Percentiles rank a stretch among this genome's conserved stretches.
Evolutionary conservation across 257 asterid genomes (phyloP).

Genomic region (Gardenia jasminoides): DNA sequence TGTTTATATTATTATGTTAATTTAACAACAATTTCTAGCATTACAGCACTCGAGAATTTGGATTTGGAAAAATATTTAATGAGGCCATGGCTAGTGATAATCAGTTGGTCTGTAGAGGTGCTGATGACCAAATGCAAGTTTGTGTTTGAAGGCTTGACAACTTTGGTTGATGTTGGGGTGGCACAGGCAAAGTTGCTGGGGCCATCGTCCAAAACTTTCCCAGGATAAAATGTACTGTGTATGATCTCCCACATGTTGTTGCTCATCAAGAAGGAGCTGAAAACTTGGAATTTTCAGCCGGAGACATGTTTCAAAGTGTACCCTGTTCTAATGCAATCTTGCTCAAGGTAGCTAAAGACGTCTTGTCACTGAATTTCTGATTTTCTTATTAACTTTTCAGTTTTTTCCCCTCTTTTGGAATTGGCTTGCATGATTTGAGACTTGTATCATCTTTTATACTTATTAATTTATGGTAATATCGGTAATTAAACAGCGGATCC

Average conservation of each 20-base stretch:
- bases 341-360: conserved; percentile 9
- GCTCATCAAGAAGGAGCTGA: not conserved
- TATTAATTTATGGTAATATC: not conserved
- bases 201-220: conserved; percentile 3
- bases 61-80: not conserved
- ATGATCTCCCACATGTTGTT: conserved; percentile 5
- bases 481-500: conserved; percentile 12
- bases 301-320: conserved; percentile 25
- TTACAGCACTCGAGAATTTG: not conserved
- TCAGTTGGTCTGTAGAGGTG: not conserved
- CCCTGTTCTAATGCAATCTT: conserved; percentile 28
- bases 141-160: conserved; percentile 15
- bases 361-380: no score
- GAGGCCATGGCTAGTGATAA: conserved; percentile 22
- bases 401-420: no score
- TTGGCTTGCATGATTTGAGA: no score
- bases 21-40: conserved; percentile 2
- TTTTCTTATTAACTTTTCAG: no score
- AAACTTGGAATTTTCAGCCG: not conserved
- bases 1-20: no score
- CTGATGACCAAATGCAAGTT: not conserved
- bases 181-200: conserved; percentile 9
- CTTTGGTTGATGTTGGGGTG: conserved; percentile 17
- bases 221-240: not conserved
- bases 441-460: no score